Evolutionary conservation across 345 rosid species (phyloP), one percentile per base, ranked within the genome.

Genomic region (Anastatica hierochuntica): DNA sequence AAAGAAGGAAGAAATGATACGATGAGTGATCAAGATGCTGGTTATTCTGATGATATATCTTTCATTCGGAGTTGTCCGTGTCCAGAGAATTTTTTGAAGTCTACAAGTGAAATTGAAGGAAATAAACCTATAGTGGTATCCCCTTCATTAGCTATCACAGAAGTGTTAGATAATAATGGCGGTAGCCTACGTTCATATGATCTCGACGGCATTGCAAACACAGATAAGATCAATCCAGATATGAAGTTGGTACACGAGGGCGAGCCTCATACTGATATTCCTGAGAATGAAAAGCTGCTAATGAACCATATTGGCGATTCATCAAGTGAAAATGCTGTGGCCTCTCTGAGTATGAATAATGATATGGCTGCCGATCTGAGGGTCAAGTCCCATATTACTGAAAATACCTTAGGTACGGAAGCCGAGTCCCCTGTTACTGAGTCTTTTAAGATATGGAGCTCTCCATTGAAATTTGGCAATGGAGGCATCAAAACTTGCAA

Each of bases 291-390:
- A 30, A 64, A 34, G 44, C 49, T 47, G 17, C 40, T 43, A 30
- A 37, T 49, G 49, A 53, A 35, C 46, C 35, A 33, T 43, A 60
- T 48, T 48, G 53, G 39, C 48, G 42, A 20, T 47, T 47, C 19
- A 23, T 64, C 60, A 13, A 33, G 49, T 19, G 73, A 63, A 34
- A 33, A 49, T 43, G 38, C 10, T 10, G 37, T 41, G 9, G 67
- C 51, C 37, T 56, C 49, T 43, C 24, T 66, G 51, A 69, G 62
- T 47, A 76, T 54, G 67, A 65, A 68, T 48, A 64, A 52, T 63
- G 66, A 64, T 48, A 39, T 45, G 45, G 56, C 63, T 40, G 49
- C 72, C 40, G 74, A 64, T 68, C 31, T 14, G 46, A 73, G 58
- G 42, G 72, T 31, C 40, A 74, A 39, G 49, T 45, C 69, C 49